phyloP scores from a whole-genome alignment of 2,329 filamentous ascomycete genomes.

The Sclerotinia borealis region DNA sequence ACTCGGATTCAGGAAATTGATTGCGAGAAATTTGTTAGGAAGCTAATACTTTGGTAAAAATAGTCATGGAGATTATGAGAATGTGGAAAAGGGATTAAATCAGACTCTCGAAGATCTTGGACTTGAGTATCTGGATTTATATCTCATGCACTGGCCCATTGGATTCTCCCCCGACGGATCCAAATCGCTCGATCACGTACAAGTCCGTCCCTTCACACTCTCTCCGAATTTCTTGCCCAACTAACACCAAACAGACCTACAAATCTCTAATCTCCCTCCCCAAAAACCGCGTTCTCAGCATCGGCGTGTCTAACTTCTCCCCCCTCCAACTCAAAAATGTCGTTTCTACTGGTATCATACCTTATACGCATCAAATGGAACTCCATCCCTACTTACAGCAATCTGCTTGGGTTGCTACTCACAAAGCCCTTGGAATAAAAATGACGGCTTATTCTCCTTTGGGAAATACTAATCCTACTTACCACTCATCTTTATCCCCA shows the following conservation, averaged over 20 bases:
- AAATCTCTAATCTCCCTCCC: conserved; percentile 60
- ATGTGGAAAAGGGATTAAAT: conserved; percentile 38
- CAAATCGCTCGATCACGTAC: neutral
- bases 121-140: conserved; percentile 60
- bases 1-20: conserved; percentile 33
- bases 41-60: neutral
- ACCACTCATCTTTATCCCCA: neutral
- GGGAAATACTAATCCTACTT: conserved; percentile 41
- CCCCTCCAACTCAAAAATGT: conserved; percentile 32
- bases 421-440: conserved; percentile 30
- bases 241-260: conserved; percentile 69
- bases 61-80: conserved; percentile 3
- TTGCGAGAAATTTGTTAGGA: too few species aligned
- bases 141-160: conserved; percentile 67
- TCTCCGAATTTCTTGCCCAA: neutral
- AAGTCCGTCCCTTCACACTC: neutral
- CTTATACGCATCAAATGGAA: conserved; percentile 75
- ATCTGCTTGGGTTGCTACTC: conserved; percentile 22
- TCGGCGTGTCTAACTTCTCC: conserved; percentile 79
- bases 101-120: conserved; percentile 53
- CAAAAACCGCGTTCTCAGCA: conserved; percentile 66
- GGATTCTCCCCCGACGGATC: conserved; percentile 35
- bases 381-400: conserved; percentile 73
- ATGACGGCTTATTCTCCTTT: conserved; percentile 34
- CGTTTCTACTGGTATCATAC: conserved; percentile 38